Percentiles rank a stretch among this genome's conserved stretches.
Conservation (phyloP, 2,329 filamentous ascomycete species). For the Talaromyces pinophilus region DNA sequence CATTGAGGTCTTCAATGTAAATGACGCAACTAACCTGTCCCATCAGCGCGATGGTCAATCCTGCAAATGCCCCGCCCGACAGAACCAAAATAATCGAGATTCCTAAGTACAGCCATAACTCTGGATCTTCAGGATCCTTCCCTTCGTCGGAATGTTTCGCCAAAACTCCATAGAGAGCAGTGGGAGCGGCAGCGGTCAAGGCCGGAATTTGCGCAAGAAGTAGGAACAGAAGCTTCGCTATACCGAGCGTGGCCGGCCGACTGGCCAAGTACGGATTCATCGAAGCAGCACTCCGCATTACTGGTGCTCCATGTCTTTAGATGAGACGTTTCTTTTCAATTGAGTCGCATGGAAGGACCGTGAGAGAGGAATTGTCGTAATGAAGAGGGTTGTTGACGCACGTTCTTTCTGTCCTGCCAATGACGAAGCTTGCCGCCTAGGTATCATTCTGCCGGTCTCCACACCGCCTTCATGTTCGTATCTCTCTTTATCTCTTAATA, state of each 20-base stretch:
- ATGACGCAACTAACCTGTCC: conserved; percentile 52
- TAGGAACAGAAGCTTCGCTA: conserved; percentile 46
- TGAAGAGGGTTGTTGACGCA: neutral
- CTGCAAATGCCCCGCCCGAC: conserved; percentile 88
- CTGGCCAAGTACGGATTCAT: conserved; percentile 38
- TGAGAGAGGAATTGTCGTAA: neutral
- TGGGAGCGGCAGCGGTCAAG: conserved; percentile 41
- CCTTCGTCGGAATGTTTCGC: conserved; percentile 41
- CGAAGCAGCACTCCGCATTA: conserved; percentile 13
- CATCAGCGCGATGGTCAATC: conserved; percentile 71
- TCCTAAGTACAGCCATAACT: conserved; percentile 77
- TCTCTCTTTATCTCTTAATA: neutral
- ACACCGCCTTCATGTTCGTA: neutral
- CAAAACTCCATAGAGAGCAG: conserved; percentile 27
- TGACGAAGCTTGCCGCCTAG: conserved; percentile 4
- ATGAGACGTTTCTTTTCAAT: neutral
- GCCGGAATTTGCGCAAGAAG: conserved; percentile 42
- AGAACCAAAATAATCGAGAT: conserved; percentile 80
- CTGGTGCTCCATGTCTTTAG: neutral
- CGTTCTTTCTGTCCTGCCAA: neutral
- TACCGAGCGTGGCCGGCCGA: conserved; percentile 43
- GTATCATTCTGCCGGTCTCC: neutral
- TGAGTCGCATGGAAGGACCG: neutral
- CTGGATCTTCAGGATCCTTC: conserved; percentile 60
- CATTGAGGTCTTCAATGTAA: too few species aligned